A percentile compares a stretch with the other conserved stretches of the same genome.
Conservation (phyloP, 73 alveolate species). For the Blepharisma stoltei region DNA sequence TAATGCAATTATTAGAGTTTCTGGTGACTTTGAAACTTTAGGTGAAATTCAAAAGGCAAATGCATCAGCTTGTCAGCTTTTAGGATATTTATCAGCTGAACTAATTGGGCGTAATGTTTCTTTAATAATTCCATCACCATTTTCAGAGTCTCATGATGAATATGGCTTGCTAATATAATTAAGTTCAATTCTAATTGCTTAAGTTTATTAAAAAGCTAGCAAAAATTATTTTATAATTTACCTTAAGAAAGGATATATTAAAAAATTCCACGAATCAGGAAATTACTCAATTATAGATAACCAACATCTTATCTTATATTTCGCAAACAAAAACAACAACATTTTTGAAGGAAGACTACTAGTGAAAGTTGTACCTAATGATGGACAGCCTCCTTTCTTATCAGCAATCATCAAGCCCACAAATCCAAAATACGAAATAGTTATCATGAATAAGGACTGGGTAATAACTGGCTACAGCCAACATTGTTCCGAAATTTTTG, state of each 20-base stretch:
- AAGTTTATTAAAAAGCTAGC: too few species aligned
- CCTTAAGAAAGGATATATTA: too few species aligned
- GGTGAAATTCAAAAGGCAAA: conserved; percentile 2
- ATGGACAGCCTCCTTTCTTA: background rate
- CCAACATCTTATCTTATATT: background rate
- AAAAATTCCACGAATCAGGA: background rate
- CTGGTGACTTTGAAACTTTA: background rate
- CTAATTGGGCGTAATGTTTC: background rate
- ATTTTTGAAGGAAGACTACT: conserved; percentile 6
- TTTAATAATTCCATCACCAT: background rate
- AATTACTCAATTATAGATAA: background rate
- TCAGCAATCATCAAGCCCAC: conserved; percentile 1
- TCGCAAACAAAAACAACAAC: background rate
- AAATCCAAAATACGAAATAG: background rate
- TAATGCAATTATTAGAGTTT: background rate
- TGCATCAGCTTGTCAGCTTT: conserved; percentile 14
- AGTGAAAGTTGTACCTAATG: conserved; percentile 6
- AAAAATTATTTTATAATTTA: too few species aligned
- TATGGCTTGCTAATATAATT: too few species aligned
- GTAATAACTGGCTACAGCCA: background rate
- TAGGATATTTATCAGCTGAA: conserved; percentile 16
- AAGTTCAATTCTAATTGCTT: too few species aligned
- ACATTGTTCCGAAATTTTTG: background rate
- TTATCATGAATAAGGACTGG: background rate
- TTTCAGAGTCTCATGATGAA: background rate